Conservation (phyloP, 164 flowering plant species). For the Echeveria elegans region DNA sequence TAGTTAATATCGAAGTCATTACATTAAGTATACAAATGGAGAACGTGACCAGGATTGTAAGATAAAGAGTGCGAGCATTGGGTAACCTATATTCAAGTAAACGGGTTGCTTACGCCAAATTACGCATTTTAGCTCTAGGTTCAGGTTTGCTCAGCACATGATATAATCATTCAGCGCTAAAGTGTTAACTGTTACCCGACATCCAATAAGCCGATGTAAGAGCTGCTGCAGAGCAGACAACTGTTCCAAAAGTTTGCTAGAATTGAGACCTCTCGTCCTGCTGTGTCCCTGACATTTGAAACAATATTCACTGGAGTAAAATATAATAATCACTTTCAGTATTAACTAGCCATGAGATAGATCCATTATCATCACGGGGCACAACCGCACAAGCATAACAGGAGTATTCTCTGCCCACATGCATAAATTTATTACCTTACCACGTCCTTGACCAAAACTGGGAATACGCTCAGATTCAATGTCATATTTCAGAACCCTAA, state of each 20-base stretch:
- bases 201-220: slow-evolving; percentile 86
- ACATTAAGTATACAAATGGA: background rate
- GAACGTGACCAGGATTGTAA: background rate
- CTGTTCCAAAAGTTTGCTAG: slow-evolving; percentile 85
- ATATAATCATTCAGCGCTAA: background rate
- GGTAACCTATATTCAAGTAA: no score
- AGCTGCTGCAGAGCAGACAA: slow-evolving; percentile 91
- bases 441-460: slow-evolving; percentile 62
- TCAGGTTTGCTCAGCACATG: background rate
- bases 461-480: slow-evolving; percentile 89
- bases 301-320: no score
- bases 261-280: slow-evolving; percentile 74
- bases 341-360: no score
- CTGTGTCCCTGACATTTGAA: slow-evolving; percentile 66
- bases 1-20: background rate
- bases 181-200: slow-evolving; percentile 75
- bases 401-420: no score
- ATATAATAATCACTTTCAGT: no score
- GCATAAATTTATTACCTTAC: slow-evolving; percentile 41
- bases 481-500: slow-evolving; percentile 62
- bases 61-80: background rate
- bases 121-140: background rate
- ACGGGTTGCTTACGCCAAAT: background rate
- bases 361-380: no score
- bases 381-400: no score